phyloP scores from a whole-genome alignment of 2,329 filamentous ascomycete genomes.

The Hymenoscyphus repandus region DNA sequence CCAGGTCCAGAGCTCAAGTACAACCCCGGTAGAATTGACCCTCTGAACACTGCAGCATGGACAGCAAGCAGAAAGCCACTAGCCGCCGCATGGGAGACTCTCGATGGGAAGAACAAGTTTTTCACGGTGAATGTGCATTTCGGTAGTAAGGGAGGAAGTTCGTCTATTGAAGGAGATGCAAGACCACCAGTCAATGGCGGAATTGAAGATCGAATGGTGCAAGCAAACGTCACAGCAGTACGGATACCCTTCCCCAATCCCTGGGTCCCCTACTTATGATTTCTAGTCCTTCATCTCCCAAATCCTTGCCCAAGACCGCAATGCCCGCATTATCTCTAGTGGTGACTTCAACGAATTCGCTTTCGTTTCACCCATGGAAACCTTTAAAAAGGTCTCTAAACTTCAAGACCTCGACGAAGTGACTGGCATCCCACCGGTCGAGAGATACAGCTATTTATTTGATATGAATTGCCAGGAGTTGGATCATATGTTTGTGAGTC shows the following conservation, averaged over 20 bases:
- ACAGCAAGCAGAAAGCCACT: constrained; percentile 60
- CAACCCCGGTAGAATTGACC: constrained; percentile 66
- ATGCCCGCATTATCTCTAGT: constrained; percentile 53
- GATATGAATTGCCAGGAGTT: constrained; percentile 66
- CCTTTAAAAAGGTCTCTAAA: constrained; percentile 48
- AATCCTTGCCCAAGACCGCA: constrained; percentile 51
- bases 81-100: constrained; percentile 58
- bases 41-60: constrained; percentile 52
- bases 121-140: constrained; percentile 71
- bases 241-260: constrained; percentile 25
- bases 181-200: constrained; percentile 63
- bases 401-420: constrained; percentile 59
- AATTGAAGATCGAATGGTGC: constrained; percentile 49
- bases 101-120: constrained; percentile 50
- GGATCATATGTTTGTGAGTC: constrained; percentile 60
- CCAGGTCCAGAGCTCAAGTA: constrained; percentile 53
- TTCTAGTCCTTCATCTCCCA: constrained; percentile 46
- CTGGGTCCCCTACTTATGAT: background rate
- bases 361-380: constrained; percentile 53
- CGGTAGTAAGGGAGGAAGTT: constrained; percentile 60
- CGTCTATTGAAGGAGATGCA: constrained; percentile 58
- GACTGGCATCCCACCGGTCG: constrained; percentile 43
- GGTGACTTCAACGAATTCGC: constrained; percentile 72
- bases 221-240: constrained; percentile 54
- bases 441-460: constrained; percentile 67